Base-by-base conservation (phyloP, 371 early-diverging fungal genomes). In the Apophysomyces sp. region DNA sequence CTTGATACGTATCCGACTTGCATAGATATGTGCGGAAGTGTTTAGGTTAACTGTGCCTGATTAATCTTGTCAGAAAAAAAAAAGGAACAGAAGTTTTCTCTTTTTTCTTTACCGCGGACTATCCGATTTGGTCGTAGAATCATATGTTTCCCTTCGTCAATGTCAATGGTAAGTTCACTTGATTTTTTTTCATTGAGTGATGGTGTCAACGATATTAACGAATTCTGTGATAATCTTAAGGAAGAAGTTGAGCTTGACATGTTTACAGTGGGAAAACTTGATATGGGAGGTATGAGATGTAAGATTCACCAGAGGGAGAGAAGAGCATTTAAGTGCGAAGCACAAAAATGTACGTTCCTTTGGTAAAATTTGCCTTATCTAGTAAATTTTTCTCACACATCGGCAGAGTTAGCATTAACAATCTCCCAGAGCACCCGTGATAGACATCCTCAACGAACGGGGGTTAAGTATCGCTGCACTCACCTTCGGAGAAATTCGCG, bases 41-140 rank as follows among this genome's bases (percentile, higher is more conserved):
- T 63, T 72, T 34, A 79, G 52, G 3, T 63, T 52, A 1, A 79
- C 76, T 39, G 65, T 65, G 13, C 79, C 79, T 72, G 24, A 39
- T 54, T 12, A 21, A 55, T 57, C 12, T 15, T 52, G 21, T 31
- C 18, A 27, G 16, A 5, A 40, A 44, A 21, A 9, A n/a, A 41
- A 9, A 6, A 41, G n/a, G 41, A 6, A 18, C 41, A n/a, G 6
- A 41, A 15, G 13, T 18, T 18, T 18, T 6, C 24, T 52, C n/a
- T 39, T 21, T 4, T 13, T 11, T 9, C 9, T 26, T 8, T 63
- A 69, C 79, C 79, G 58, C 76, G 62, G 15, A 79, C 65, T 15
- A 71, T 65, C 30, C 76, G 58, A 57, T 79, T 79, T 6, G 79
- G 78, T 53, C 78, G 55, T 26, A 77, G 64, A 59, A 78, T 74